A percentile compares a stretch with the other conserved stretches of the same genome.
Conservation (phyloP, 176 grass and related monocot genomes). For the Zizania latifolia region DNA sequence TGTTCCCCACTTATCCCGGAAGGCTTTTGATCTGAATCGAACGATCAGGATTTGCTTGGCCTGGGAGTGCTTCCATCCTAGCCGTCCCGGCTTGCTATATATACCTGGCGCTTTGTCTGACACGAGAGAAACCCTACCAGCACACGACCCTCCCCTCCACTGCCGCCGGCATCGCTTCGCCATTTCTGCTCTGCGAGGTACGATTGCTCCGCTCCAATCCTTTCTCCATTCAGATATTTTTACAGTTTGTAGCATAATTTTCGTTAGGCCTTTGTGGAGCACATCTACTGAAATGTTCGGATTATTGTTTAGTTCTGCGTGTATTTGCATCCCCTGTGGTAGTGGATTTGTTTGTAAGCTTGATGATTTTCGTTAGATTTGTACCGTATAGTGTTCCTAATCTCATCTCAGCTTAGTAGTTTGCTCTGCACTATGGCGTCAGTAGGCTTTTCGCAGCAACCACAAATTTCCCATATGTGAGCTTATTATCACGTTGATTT, state of each 20-base stretch:
- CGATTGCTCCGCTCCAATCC: not conserved
- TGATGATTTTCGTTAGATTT: not conserved
- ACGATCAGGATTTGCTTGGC: not conserved
- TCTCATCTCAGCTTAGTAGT: not conserved
- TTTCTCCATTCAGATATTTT: not conserved
- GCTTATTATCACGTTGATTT: not conserved
- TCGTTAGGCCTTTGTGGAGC: not conserved
- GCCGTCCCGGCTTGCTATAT: not conserved
- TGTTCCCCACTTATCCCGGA: too few relatives aligned
- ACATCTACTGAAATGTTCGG: not conserved
- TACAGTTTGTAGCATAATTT: not conserved
- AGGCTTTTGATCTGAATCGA: not conserved
- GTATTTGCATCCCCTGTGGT: not conserved
- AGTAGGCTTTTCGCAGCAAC: not conserved
- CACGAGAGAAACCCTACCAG: not conserved
- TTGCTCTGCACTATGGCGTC: not conserved
- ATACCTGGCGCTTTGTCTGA: not conserved
- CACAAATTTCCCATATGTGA: not conserved
- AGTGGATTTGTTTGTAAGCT: not conserved
- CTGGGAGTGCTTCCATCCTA: not conserved
- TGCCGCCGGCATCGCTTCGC: not conserved
- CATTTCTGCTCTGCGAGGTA: conserved; percentile 10
- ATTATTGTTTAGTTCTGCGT: not conserved
- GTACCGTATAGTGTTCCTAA: not conserved
- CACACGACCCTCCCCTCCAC: not conserved